Evolutionary conservation across 805 yeast genomes (phyloP), one percentile per base, ranked within the genome.

Genomic region (Naumovozyma dairenensis): DNA sequence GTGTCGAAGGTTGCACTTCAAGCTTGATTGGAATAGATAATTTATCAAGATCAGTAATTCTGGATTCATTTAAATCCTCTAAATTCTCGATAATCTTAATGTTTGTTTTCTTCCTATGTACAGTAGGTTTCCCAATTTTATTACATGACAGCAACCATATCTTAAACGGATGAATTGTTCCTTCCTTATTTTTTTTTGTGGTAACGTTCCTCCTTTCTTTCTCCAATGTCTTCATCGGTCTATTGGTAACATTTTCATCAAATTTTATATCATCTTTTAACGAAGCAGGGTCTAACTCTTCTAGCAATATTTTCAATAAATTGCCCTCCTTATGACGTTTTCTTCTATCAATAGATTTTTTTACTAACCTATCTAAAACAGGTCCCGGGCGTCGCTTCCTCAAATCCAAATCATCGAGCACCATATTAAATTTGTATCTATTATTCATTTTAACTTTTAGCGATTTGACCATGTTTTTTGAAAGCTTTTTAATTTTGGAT

Each of bases 401-500:
- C 6, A 5, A 12, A 24, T 24, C 26, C 5, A 42, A 45, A 20
- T 49, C 50, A 24, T 49, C 49, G 16, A 55, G 50, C 4, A 67
- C 57, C 37, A 58, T 57, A 25, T 55, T 65, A 33, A 64, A 56
- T 22, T 55, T 57, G 45, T 65, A 58, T 32, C 54, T 48, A 16
- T 55, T 57, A 22, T 44, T 42, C 43, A 57, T 54, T 35, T 53
- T 57, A 1, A 56, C 46, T 40, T 79, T 65, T 0, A 77, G 70
- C 6, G 80, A 68, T 42, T 84, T 65, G 43, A 72, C 66, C 26
- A 78, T 59, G 42, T 72, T 69, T 2, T 78, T 69, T 2, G 78
- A 71, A 16, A 73, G 72, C 45, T 76, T 77, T 48, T 74, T 77
- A 4, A 78, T 69, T 45, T 74, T 77, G 36, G 67, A 62, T 8